Conservation (phyloP, 805 yeast species). For the Starmerella khaoyaiensis region DNA sequence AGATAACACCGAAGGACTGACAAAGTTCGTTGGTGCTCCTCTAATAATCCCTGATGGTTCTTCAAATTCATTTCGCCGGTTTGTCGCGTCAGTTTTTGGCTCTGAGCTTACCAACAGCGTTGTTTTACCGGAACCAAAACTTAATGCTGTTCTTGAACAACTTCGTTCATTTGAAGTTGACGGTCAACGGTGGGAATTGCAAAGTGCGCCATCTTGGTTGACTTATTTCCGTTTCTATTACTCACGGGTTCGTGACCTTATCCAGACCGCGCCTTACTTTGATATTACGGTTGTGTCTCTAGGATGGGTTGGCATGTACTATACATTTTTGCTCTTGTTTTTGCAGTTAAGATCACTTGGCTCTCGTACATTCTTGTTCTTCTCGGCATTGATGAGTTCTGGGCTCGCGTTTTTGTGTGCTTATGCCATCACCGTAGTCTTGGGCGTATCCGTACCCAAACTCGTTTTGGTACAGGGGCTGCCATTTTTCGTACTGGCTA, state of each 20-base stretch:
- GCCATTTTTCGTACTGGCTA: constrained; percentile 82
- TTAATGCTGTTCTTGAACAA: constrained; percentile 4
- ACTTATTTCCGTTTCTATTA: constrained; percentile 28
- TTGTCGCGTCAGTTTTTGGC: constrained; percentile 3
- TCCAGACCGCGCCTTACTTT: constrained; percentile 64
- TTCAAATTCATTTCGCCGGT: no score
- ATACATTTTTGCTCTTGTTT: constrained; percentile 63
- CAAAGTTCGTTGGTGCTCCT: constrained; percentile 21
- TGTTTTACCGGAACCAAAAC: constrained; percentile 8
- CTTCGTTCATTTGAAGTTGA: constrained; percentile 21
- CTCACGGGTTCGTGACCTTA: constrained; percentile 25
- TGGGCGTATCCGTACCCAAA: constrained; percentile 53
- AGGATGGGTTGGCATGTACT: constrained; percentile 81
- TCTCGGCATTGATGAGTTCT: constrained; percentile 65
- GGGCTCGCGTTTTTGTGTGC: constrained; percentile 77
- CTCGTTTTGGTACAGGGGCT: constrained; percentile 75
- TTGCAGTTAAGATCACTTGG: constrained; percentile 65
- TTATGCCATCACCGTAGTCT: constrained; percentile 43
- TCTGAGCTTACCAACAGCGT: neutral
- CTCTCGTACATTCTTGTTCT: constrained; percentile 76
- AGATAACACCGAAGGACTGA: constrained; percentile 1
- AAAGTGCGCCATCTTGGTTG: constrained; percentile 30
- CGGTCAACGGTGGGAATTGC: constrained; percentile 31
- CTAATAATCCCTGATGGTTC: constrained; percentile 10
- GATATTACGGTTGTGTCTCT: constrained; percentile 66